Evolutionary conservation across 495 filamentous ascomycete genomes (phyloP).

Genomic region (Bryoglossum gracile): DNA sequence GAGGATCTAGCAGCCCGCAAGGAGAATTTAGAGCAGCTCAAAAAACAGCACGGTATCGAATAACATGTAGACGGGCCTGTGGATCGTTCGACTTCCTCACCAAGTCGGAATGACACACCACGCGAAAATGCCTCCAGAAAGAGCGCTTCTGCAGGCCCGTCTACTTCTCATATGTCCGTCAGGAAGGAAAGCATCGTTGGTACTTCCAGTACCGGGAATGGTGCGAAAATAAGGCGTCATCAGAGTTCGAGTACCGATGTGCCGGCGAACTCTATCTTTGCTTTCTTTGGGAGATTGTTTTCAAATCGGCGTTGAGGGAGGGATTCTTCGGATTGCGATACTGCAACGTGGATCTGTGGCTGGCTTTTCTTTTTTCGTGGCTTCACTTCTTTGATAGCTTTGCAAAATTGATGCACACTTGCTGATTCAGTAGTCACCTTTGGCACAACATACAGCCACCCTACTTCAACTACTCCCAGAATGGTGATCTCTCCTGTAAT

Average conservation of each 20-base stretch:
- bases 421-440: background rate
- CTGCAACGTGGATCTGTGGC: conserved; percentile 5
- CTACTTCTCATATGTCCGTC: conserved; percentile 12
- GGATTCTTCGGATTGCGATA: background rate
- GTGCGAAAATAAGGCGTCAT: conserved; percentile 11
- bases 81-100: conserved; percentile 26
- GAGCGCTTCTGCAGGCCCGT: conserved; percentile 21
- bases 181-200: conserved; percentile 7
- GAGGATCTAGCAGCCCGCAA: conserved; percentile 90
- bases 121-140: background rate
- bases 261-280: conserved; percentile 13
- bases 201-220: conserved; percentile 2
- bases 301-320: conserved; percentile 1
- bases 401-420: background rate
- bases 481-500: background rate
- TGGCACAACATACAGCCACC: background rate
- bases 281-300: conserved; percentile 13
- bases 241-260: background rate
- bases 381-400: background rate
- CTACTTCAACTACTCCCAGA: background rate
- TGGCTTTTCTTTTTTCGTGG: background rate
- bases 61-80: conserved; percentile 65
- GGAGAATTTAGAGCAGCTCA: conserved; percentile 95
- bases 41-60: conserved; percentile 97
- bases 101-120: conserved; percentile 8